phyloP scores from a whole-genome alignment of 768 basidiomycete species.

The Amanita muscaria region DNA sequence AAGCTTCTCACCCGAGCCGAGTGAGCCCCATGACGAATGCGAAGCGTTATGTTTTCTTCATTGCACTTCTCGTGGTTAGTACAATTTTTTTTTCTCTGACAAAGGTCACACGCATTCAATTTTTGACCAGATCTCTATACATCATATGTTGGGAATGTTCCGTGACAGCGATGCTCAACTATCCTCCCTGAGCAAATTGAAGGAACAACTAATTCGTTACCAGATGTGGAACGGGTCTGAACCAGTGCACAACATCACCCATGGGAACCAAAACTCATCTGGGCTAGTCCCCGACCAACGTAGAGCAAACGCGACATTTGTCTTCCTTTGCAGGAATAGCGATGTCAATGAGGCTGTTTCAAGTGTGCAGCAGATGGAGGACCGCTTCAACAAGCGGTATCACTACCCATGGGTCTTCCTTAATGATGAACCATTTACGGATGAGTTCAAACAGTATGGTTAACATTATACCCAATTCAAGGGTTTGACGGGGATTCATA shows the following conservation, averaged over 20 bases:
- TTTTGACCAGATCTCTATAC: conserved; percentile 39
- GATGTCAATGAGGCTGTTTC: conserved; percentile 44
- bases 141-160: conserved; percentile 45
- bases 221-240: background rate
- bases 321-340: conserved; percentile 56
- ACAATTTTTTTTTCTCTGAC: background rate
- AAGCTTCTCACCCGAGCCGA: too few species aligned
- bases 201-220: conserved; percentile 17
- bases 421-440: conserved; percentile 71
- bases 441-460: conserved; percentile 58
- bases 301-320: conserved; percentile 70
- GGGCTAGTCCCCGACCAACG: conserved; percentile 9
- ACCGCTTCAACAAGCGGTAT: conserved; percentile 72
- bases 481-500: conserved; percentile 12
- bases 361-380: conserved; percentile 65
- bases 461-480: background rate
- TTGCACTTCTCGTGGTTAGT: conserved; percentile 39
- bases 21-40: conserved; percentile 47
- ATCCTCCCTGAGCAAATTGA: conserved; percentile 33
- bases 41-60: conserved; percentile 46
- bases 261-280: background rate
- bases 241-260: background rate
- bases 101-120: background rate
- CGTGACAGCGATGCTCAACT: conserved; percentile 40
- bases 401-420: conserved; percentile 79